Evolutionary conservation across 345 rosid genomes (phyloP).

Genomic region (Gossypium thurberi): DNA sequence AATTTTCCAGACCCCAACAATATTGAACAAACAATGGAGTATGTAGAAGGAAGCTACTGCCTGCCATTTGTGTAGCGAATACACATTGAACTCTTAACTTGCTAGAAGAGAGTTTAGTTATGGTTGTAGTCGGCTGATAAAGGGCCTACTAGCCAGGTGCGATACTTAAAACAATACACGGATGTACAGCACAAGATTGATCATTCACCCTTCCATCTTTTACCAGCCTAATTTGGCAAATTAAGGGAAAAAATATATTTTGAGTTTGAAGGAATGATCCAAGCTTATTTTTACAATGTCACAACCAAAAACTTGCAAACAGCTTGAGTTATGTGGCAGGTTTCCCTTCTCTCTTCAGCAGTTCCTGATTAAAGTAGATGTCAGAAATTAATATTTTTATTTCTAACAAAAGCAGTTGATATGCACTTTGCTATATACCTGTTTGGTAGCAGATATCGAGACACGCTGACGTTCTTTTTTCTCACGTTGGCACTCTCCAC

Average conservation of each 20-base stretch:
- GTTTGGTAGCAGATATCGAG: constrained; percentile 50
- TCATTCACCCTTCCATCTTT: not conserved
- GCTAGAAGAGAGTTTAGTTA: not conserved
- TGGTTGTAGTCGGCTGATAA: not conserved
- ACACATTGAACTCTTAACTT: not conserved
- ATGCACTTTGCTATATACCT: constrained; percentile 41
- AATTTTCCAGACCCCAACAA: not conserved
- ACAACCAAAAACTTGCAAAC: not conserved
- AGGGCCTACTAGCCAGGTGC: no score
- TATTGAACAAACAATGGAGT: not conserved
- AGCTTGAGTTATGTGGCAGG: constrained; percentile 27
- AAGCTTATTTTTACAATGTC: constrained; percentile 19
- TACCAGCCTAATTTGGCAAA: not conserved
- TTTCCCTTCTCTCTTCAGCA: constrained; percentile 40
- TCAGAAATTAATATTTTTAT: not conserved
- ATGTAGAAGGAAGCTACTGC: not conserved
- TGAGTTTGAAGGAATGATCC: not conserved
- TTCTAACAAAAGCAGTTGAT: not conserved
- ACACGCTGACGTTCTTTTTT: constrained; percentile 52
- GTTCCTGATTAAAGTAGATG: constrained; percentile 27
- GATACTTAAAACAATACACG: not conserved
- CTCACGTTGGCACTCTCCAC: constrained; percentile 73
- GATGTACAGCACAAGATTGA: not conserved
- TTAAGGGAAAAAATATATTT: not conserved
- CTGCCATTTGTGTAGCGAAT: not conserved